phyloP scores from a whole-genome alignment of 768 basidiomycete genomes.

The Kwoniella botswanensis region DNA sequence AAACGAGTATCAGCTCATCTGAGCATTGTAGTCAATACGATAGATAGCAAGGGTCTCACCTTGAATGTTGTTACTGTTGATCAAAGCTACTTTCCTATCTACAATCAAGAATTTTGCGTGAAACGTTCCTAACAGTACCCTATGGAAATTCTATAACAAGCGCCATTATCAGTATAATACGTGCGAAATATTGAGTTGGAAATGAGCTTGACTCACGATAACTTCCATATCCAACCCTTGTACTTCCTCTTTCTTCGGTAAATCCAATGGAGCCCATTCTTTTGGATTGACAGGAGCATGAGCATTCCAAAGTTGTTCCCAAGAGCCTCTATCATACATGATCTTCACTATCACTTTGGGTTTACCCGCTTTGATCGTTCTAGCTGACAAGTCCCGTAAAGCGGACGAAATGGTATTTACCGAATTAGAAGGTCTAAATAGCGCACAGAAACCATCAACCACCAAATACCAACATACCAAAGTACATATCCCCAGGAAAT shows the following conservation, averaged over 20 bases:
- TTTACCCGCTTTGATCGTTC: slow-evolving; percentile 60
- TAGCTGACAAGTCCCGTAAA: slow-evolving; percentile 64
- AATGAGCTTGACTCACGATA: slow-evolving; percentile 55
- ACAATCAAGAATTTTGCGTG: slow-evolving; percentile 74
- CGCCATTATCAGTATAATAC: neutral
- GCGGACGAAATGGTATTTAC: slow-evolving; percentile 65
- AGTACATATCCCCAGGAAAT: too few species aligned
- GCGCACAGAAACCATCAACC: neutral
- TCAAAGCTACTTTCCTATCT: slow-evolving; percentile 69
- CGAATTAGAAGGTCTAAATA: slow-evolving; percentile 64
- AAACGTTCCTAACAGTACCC: slow-evolving; percentile 69
- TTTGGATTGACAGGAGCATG: slow-evolving; percentile 63
- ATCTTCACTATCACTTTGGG: slow-evolving; percentile 68
- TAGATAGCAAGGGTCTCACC: slow-evolving; percentile 29
- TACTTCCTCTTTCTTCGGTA: slow-evolving; percentile 66
- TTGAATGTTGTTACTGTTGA: slow-evolving; percentile 71
- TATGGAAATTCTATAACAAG: slow-evolving; percentile 58
- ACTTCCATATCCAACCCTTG: slow-evolving; percentile 69
- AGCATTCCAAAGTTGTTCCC: slow-evolving; percentile 64
- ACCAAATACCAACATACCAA: too few species aligned
- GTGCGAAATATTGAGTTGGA: neutral
- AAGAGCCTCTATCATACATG: slow-evolving; percentile 72
- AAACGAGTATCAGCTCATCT: slow-evolving; percentile 1
- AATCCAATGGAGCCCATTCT: slow-evolving; percentile 63
- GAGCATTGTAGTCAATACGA: neutral